These are phyloP conservation scores for Hypoxylon fuscum DNA, from an alignment of 495 filamentous ascomycete genomes.

Conservation along the genomic window DNA sequence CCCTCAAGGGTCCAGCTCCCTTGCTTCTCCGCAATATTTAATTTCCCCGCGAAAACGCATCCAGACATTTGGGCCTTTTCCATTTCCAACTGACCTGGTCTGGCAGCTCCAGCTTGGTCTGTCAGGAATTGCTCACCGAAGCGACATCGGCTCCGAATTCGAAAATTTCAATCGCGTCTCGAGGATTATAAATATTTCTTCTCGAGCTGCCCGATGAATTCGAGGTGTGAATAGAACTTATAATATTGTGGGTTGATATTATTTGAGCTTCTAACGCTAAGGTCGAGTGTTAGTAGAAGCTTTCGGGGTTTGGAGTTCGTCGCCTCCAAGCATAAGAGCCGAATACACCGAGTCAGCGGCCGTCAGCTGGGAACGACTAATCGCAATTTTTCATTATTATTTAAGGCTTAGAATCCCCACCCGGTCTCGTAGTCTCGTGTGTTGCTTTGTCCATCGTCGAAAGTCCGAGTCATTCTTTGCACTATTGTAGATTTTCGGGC, in stretches of 20 bases:
- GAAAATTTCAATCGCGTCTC: neutral
- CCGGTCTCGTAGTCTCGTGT: constrained; percentile 14
- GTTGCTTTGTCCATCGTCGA: constrained; percentile 1
- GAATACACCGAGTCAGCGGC: constrained; percentile 8
- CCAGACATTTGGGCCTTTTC: constrained; percentile 14
- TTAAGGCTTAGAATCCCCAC: constrained; percentile 3
- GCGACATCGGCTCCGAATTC: constrained; percentile 25
- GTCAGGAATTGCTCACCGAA: constrained; percentile 7
- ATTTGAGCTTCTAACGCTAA: neutral
- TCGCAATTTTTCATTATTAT: constrained; percentile 14
- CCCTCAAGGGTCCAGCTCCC: constrained; percentile 3
- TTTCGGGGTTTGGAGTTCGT: neutral
- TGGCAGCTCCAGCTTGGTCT: constrained; percentile 4
- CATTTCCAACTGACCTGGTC: constrained; percentile 13
- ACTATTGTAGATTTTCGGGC: neutral
- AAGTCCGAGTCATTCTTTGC: constrained; percentile 14
- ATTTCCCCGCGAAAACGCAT: constrained; percentile 21
- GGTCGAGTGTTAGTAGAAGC: neutral
- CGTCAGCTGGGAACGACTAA: constrained; percentile 15
- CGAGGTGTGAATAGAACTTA: neutral
- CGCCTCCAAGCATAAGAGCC: neutral
- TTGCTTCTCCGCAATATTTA: constrained; percentile 23
- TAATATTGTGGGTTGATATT: neutral
- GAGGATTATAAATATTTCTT: neutral
- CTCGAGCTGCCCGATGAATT: neutral